Conservation (phyloP, 139 green algal species). For the Closterium sp. region DNA sequence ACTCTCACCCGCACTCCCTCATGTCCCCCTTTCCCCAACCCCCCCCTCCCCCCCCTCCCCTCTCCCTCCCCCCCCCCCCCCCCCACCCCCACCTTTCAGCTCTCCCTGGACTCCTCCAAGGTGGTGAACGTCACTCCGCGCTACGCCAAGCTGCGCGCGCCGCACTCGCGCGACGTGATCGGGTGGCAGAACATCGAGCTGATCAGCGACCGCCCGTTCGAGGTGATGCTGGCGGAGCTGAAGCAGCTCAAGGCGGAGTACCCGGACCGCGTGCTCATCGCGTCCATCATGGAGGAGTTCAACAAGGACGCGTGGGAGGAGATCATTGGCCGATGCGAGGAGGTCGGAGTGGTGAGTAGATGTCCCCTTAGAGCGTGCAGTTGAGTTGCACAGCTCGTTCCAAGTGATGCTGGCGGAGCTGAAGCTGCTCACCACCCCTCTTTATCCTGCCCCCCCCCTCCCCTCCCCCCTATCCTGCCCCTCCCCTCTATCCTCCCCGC, state of each 20-base stretch:
- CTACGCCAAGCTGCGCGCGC: conserved; percentile 84
- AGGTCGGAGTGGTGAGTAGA: conserved; percentile 71
- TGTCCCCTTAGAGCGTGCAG: too few relatives aligned
- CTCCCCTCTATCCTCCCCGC: background rate
- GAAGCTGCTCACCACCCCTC: too few relatives aligned
- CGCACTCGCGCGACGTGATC: conserved; percentile 62
- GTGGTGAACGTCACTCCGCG: conserved; percentile 93
- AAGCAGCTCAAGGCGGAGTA: conserved; percentile 89
- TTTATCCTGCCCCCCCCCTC: background rate
- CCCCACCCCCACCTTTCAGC: background rate
- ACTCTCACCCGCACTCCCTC: conserved; percentile 58
- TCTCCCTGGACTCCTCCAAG: conserved; percentile 85
- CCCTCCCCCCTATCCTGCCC: background rate
- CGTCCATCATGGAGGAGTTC: conserved; percentile 90
- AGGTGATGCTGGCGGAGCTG: conserved; percentile 81
- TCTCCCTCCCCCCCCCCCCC: conserved; percentile 68
- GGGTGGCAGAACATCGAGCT: conserved; percentile 97
- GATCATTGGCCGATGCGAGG: conserved; percentile 84
- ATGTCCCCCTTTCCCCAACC: conserved; percentile 59
- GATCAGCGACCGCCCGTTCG: conserved; percentile 88
- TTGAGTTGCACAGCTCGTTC: conserved; percentile 88
- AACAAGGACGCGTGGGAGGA: conserved; percentile 87
- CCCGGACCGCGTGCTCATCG: conserved; percentile 87
- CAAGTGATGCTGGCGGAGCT: too few relatives aligned
- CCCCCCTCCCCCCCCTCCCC: too few relatives aligned